phyloP scores from a whole-genome alignment of 371 early-diverging fungal genomes.

The Rhizomucor pusillus region DNA sequence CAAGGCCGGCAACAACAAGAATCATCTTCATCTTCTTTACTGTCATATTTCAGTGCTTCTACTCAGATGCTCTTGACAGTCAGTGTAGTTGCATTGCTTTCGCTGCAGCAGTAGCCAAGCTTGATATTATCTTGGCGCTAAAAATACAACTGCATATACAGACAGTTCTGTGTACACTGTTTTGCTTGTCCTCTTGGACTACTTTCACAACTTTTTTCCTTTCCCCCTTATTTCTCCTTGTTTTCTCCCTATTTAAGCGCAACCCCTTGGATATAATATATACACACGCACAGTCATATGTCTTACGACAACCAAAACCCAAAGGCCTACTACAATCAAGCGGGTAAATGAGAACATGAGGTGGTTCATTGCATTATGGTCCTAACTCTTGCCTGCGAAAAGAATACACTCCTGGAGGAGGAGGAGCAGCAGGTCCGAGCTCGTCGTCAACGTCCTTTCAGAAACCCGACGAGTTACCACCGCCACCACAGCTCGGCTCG shows the following conservation, averaged over 20 bases:
- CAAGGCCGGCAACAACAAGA: neutral
- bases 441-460: neutral
- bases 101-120: neutral
- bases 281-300: neutral
- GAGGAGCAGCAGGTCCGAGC: neutral
- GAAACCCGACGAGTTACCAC: neutral
- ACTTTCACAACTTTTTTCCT: neutral
- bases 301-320: conserved; percentile 1
- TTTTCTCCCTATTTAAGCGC: neutral
- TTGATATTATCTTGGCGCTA: neutral
- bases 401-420: neutral
- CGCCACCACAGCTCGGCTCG: neutral
- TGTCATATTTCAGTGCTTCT: too few relatives aligned
- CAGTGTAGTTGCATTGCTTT: neutral
- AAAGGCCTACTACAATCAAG: neutral
- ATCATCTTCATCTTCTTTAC: neutral
- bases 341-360: neutral
- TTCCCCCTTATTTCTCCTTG: neutral
- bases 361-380: neutral
- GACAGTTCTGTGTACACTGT: neutral
- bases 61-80: neutral
- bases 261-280: neutral
- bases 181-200: too few relatives aligned
- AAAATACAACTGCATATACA: neutral
- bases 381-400: too few relatives aligned